Evolutionary conservation across 129 eudicot species (phyloP), one percentile per base, ranked within the genome.

Genomic region (Centaurea solstitialis): DNA sequence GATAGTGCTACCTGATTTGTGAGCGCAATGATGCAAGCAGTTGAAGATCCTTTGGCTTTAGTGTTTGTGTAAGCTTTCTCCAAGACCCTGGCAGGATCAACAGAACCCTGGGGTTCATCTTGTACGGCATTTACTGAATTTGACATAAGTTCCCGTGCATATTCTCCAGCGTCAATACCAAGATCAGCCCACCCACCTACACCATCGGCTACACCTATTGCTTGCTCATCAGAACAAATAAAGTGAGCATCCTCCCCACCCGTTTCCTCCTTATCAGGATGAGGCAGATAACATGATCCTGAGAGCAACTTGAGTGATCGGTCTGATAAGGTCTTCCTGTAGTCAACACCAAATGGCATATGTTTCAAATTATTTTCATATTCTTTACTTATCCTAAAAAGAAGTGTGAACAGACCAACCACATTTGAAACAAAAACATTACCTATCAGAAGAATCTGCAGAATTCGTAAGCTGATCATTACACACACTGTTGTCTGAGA

Each of bases 241-340:
- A 92, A 92, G 80, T 92, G 97, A 40, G 97, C 97, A 86, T 92
- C 97, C 81, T 92, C 97, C 74, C 97, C 97, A 35, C 97, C 97
- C 4, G 92, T 90, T 79, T 88, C 94, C 86, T 92, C 97, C 86
- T 92, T 92, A 61, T 88, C 97, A 61, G 97, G 97, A 83, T 92
- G 94, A 26, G 97, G 97, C 45, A 92, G 82, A 81, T 85, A 88
- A 80, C 94, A 90, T 21, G 97, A 92, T 71, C 91, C 97, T 62
- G 97, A 92, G 70, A 82, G 76, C 37, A 92, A 86, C 81, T 90
- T 88, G 67, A 92, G 82, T 13, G 80, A 72, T 85, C 94, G 85
- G 69, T 72, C 75, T 2, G 73, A 76, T 41, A 77, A 53, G 37
- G n/a, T n/a, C 65, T 65, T 6, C 89, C 97, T 89, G 77, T 20